Base-by-base conservation (phyloP, 2,329 filamentous ascomycete genomes). In the Botrytis elliptica region DNA sequence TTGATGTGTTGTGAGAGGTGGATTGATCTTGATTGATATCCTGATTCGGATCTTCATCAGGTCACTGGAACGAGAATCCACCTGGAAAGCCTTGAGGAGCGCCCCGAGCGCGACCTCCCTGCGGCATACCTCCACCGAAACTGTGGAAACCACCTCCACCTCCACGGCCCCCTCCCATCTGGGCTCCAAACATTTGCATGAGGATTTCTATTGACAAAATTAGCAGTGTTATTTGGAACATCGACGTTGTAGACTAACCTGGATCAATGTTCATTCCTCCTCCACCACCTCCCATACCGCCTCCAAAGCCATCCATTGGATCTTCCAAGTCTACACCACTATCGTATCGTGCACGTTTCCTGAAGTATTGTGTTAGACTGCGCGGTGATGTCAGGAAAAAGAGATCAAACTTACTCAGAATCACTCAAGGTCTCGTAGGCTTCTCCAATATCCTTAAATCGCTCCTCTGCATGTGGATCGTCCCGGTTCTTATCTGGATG, bases 401-500 rank as follows among this genome's bases (percentile, higher is more conserved):
- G 20, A 40, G 33, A 57, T 29, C n/a, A 59, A 64, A 90, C 92
- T 84, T 92, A 94, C 91, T 97, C 91, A 85, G 94, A 87, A 84
- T 99, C 96, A 81, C 93, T 97, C 84, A 99, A 85, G 68, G 92
- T 97, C 85, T 99, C 96, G 82, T 99, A 97, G 59, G 95, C 95
- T 86, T 99, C 96, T 79, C 94, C 93, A 82, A 98, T 93, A 82
- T 99, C 96, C 88, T 99, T 98, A 88, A 99, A 99, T 81, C 93
- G 91, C 79, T 93, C 92, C 80, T 94, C 95, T 75, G 96, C 96
- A 70, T 90, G 87, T 74, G 90, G 88, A 79, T 98, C 93, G 76
- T 92, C 93, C 1, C 92, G 93, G 84, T 98, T 99, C 89, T 99
- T 99, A 85, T 99, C 96, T 3, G 96, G 96, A 83, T 99, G 96